Conservation (phyloP, 148 eudicot genomes). For the Cornus florida region DNA sequence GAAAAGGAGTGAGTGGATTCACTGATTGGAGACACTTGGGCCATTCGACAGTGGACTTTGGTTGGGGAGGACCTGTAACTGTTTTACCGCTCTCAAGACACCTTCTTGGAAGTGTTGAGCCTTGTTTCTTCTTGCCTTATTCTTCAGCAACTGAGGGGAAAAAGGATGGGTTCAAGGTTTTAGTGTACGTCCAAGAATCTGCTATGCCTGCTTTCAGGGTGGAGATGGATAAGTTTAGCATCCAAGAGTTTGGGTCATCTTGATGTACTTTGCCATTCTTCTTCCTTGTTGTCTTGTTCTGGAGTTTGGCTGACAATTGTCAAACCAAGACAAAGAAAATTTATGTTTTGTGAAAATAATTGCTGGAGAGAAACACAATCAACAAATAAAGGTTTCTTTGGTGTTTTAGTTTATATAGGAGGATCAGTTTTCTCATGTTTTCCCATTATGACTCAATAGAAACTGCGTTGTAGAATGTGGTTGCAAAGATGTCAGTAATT, state of each 20-base stretch:
- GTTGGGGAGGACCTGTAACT: constrained; percentile 67
- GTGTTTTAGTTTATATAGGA: background rate
- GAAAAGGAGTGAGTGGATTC: constrained; percentile 57
- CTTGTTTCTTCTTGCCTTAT: constrained; percentile 64
- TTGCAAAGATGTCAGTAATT: too few species aligned
- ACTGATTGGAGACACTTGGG: constrained; percentile 85
- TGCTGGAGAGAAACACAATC: background rate
- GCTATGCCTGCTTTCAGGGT: constrained; percentile 41
- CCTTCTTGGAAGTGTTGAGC: constrained; percentile 61
- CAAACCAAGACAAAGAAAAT: background rate
- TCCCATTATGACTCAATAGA: background rate
- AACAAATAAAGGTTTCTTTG: background rate
- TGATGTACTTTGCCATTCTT: background rate
- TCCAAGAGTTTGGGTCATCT: constrained; percentile 15
- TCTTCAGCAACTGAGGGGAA: constrained; percentile 24
- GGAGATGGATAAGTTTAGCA: constrained; percentile 47
- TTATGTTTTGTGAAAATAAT: background rate
- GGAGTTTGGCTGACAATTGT: background rate
- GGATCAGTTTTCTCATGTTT: too few species aligned
- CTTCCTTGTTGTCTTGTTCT: background rate
- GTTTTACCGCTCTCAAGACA: constrained; percentile 62
- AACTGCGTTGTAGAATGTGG: too few species aligned
- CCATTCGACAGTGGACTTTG: constrained; percentile 67
- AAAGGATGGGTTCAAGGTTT: constrained; percentile 54
- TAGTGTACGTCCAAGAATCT: constrained; percentile 38